These are phyloP conservation scores for Dorcoceras hygrometricum DNA, from an alignment of 257 asterid species.

Conservation along the genomic window DNA sequence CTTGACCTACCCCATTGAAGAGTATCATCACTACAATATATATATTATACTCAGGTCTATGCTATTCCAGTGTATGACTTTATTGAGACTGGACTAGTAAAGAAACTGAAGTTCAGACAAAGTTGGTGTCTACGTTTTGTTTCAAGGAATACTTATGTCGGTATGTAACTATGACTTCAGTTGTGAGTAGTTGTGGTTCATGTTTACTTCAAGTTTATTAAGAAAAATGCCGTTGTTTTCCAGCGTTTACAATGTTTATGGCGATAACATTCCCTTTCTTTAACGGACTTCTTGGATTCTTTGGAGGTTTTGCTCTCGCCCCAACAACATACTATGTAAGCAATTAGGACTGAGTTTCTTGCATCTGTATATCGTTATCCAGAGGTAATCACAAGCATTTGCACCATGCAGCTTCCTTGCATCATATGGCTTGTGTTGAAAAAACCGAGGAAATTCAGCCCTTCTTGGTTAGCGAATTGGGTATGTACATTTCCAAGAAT, in stretches of 20 bases:
- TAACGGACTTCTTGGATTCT: constrained; percentile 39
- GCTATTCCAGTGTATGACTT: constrained; percentile 56
- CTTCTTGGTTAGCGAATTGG: constrained; percentile 44
- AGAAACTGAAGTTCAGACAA: constrained; percentile 33
- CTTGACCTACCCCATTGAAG: too few species aligned
- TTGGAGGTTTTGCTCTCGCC: constrained; percentile 46
- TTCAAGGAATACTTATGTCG: constrained; percentile 40
- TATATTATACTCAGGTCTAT: constrained; percentile 31
- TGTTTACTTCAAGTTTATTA: not conserved
- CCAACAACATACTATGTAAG: constrained; percentile 53
- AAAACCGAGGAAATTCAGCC: constrained; percentile 36
- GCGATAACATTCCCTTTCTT: constrained; percentile 48
- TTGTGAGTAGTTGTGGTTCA: not conserved
- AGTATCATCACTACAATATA: too few species aligned
- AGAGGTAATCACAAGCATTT: too few species aligned
- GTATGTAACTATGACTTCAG: constrained; percentile 26
- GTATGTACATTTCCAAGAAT: constrained; percentile 24
- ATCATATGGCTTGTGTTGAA: constrained; percentile 38
- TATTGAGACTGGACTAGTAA: constrained; percentile 46
- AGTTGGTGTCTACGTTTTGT: constrained; percentile 37
- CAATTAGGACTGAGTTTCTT: not conserved
- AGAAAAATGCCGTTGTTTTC: constrained; percentile 7
- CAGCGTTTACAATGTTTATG: constrained; percentile 45
- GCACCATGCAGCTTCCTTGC: constrained; percentile 38
- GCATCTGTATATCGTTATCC: not conserved